These are phyloP conservation scores for Coprinellus micaceus DNA, from an alignment of 768 basidiomycete species.

Conservation along the genomic window DNA sequence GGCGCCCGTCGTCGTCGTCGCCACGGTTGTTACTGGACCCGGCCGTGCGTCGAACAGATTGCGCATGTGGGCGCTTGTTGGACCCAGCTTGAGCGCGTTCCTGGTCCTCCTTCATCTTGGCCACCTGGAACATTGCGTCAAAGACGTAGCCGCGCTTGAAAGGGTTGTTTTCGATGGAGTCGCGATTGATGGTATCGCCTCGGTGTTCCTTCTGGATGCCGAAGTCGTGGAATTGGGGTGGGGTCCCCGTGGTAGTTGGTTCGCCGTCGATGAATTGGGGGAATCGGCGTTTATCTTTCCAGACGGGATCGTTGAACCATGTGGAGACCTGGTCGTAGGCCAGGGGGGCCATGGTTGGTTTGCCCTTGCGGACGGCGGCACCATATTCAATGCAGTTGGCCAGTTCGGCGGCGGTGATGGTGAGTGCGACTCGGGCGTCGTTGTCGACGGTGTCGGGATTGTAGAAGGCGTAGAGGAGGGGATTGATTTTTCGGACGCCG, in stretches of 20 bases:
- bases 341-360: background rate
- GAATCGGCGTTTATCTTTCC: no score
- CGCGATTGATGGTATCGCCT: background rate
- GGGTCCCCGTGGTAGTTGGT: background rate
- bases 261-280: background rate
- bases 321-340: background rate
- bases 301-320: no score
- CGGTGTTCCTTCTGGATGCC: background rate
- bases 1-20: no score
- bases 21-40: no score
- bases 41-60: no score
- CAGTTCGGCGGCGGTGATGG: background rate
- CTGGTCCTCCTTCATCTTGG: background rate
- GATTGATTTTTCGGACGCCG: background rate
- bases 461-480: background rate
- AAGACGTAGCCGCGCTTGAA: background rate
- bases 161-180: background rate
- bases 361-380: background rate
- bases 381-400: no score
- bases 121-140: background rate
- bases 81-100: no score
- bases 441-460: background rate
- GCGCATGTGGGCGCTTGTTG: no score
- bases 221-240: background rate
- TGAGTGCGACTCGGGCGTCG: background rate